phyloP scores from a whole-genome alignment of 2,329 filamentous ascomycete genomes.

The Fusarium coicis region DNA sequence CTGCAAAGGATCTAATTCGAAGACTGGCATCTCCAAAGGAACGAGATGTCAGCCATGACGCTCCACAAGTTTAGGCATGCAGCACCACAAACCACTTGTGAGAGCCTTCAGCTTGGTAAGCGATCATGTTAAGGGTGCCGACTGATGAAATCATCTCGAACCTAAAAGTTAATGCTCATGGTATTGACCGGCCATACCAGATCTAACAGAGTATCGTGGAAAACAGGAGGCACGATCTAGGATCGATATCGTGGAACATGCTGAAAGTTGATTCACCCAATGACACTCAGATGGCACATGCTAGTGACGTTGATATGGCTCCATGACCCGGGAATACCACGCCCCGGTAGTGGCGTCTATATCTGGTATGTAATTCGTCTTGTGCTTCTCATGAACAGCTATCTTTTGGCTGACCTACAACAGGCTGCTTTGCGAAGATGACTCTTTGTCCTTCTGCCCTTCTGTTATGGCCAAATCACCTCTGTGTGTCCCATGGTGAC shows the following conservation, averaged over 20 bases:
- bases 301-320: constrained; percentile 20
- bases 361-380: background rate
- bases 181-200: constrained; percentile 13
- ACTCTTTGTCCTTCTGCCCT: background rate
- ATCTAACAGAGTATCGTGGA: background rate
- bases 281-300: background rate
- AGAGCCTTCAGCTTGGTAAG: constrained; percentile 1
- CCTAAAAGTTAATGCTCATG: constrained; percentile 4
- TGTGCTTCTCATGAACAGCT: background rate
- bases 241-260: background rate
- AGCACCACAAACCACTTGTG: background rate
- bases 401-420: constrained; percentile 6
- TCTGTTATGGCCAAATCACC: background rate
- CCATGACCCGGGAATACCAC: constrained; percentile 10
- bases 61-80: background rate
- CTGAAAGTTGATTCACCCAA: background rate
- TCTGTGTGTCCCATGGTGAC: constrained; percentile 1
- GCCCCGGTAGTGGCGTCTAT: background rate
- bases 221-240: background rate
- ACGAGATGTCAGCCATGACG: background rate
- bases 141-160: constrained; percentile 26
- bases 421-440: constrained; percentile 8
- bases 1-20: background rate
- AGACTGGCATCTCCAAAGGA: constrained; percentile 12
- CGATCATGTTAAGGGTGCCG: background rate